These are phyloP conservation scores for Albophoma yamanashiensis DNA, from an alignment of 2,329 filamentous ascomycete genomes.

Conservation along the genomic window DNA sequence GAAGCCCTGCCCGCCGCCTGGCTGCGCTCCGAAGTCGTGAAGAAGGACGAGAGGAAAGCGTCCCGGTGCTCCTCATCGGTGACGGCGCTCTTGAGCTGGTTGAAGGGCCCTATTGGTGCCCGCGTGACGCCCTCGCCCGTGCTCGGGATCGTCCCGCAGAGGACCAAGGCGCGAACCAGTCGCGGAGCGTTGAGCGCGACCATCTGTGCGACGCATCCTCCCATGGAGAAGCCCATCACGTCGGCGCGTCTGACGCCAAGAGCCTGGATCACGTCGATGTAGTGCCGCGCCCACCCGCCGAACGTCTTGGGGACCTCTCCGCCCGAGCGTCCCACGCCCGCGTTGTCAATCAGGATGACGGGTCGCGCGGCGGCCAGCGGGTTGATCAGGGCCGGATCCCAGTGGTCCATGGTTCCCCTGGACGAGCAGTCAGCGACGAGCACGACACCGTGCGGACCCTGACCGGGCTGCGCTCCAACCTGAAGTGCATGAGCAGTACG, in stretches of 20 bases:
- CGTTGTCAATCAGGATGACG: conserved; percentile 35
- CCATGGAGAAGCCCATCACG: conserved; percentile 39
- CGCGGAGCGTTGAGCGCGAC: conserved; percentile 27
- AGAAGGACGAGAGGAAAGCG: conserved; percentile 23
- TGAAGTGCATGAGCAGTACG: conserved; percentile 19
- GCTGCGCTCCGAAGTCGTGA: conserved; percentile 18
- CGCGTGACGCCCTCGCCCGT: conserved; percentile 20
- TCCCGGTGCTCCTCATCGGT: conserved; percentile 21
- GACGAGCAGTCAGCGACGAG: background rate
- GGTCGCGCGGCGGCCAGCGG: conserved; percentile 27
- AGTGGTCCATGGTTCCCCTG: conserved; percentile 26
- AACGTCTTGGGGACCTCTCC: conserved; percentile 27
- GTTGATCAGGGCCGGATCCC: conserved; percentile 34
- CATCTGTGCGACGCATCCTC: conserved; percentile 33
- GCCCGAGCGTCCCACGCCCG: conserved; percentile 32
- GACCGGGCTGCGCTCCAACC: conserved; percentile 9
- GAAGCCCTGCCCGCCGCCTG: conserved; percentile 18
- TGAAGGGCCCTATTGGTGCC: conserved; percentile 20
- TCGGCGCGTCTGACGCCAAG: conserved; percentile 30
- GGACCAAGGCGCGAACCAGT: conserved; percentile 27
- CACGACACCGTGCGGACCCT: background rate
- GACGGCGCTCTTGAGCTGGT: conserved; percentile 17
- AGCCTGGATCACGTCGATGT: conserved; percentile 22
- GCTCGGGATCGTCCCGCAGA: conserved; percentile 33
- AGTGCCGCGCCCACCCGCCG: conserved; percentile 19